Evolutionary conservation across 176 grass and related monocot genomes (phyloP).

Genomic region (Ananas comosus): DNA sequence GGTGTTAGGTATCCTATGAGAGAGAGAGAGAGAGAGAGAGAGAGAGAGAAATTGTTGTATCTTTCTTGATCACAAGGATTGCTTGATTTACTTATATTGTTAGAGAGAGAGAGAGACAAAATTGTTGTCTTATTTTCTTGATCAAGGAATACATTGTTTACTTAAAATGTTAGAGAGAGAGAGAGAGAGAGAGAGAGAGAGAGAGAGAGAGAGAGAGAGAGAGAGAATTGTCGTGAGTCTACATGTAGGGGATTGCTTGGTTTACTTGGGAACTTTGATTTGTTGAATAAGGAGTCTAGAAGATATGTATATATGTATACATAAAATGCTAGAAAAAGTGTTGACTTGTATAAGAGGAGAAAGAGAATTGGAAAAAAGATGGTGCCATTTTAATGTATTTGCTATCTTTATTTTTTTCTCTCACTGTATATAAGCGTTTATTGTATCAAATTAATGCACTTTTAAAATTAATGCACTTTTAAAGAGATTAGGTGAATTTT

Average conservation of each 20-base stretch:
- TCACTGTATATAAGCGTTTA: no score
- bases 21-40: not conserved
- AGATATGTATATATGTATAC: not conserved
- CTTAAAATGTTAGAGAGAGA: not conserved
- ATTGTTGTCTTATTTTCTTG: not conserved
- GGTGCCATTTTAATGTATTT: no score
- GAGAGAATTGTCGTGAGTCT: not conserved
- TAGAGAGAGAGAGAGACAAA: conserved; percentile 1
- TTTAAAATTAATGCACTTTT: no score
- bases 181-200: not conserved
- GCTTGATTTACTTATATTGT: not conserved
- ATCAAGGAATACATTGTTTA: no score
- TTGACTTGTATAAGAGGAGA: no score
- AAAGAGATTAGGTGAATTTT: no score
- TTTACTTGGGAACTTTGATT: not conserved
- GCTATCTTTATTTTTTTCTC: no score
- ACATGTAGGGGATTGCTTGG: not conserved
- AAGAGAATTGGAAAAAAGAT: no score
- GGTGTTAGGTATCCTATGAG: not conserved
- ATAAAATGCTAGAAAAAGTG: no score
- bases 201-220: not conserved
- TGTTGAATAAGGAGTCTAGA: not conserved
- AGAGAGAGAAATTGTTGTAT: not conserved
- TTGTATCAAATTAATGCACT: no score
- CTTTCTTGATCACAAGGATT: not conserved